Evolutionary conservation across 148 eudicot genomes (phyloP).

Genomic region (Rhododendron mucronatum): DNA sequence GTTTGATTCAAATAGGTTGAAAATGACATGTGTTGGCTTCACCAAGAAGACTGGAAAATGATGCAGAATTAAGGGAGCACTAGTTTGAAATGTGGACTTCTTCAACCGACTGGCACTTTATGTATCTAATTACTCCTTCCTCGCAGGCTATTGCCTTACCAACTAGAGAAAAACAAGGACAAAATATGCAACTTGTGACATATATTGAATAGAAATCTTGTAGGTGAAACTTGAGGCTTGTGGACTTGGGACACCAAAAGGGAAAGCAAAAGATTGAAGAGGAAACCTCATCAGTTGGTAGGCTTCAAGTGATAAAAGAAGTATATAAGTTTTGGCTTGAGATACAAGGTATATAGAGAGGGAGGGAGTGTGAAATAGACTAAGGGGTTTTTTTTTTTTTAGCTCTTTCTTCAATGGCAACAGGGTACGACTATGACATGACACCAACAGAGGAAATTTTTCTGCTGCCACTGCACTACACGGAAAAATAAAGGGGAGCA

Average conservation of each 20-base stretch:
- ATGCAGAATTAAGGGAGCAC: not conserved
- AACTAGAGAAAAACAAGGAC: not conserved
- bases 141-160: not conserved
- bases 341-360: not conserved
- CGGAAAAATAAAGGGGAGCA: not conserved
- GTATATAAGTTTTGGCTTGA: not conserved
- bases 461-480: not conserved
- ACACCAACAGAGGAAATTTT: slow-evolving; percentile 15
- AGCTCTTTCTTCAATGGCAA: not conserved
- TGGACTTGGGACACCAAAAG: not conserved
- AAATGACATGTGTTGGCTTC: not conserved
- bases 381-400: not conserved
- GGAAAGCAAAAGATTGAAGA: not conserved
- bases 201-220: not conserved
- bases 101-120: not conserved
- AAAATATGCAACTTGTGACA: not conserved
- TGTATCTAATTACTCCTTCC: not conserved
- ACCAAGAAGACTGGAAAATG: not conserved
- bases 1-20: not conserved
- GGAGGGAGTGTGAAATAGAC: slow-evolving; percentile 4
- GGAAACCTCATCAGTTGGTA: not conserved
- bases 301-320: not conserved
- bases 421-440: slow-evolving; percentile 20
- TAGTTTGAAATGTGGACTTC: not conserved
- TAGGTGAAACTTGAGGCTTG: not conserved